phyloP scores from a whole-genome alignment of 768 basidiomycete genomes.

The Russula sp. region DNA sequence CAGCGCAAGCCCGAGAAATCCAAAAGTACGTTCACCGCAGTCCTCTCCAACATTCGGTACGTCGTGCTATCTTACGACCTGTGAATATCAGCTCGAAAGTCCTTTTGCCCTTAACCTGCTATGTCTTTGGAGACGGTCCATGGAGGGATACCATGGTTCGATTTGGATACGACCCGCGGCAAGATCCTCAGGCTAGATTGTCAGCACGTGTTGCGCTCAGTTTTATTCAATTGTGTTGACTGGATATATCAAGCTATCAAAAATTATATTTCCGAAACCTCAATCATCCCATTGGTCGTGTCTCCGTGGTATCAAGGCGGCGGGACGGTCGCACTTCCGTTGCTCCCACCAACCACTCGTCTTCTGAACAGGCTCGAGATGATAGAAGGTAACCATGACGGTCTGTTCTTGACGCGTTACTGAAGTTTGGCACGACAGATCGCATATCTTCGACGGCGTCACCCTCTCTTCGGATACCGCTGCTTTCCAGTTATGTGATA shows the following conservation, averaged over 20 bases:
- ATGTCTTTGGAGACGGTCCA: constrained; percentile 91
- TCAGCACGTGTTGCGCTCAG: constrained; percentile 40
- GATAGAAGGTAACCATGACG: constrained; percentile 29
- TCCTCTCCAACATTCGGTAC: background rate
- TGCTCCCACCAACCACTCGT: constrained; percentile 37
- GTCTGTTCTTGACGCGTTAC: constrained; percentile 2
- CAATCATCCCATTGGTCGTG: constrained; percentile 73
- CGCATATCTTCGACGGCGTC: constrained; percentile 88
- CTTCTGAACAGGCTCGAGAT: constrained; percentile 37
- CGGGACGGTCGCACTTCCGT: constrained; percentile 47
- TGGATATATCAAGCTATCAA: constrained; percentile 63
- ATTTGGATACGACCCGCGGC: constrained; percentile 87
- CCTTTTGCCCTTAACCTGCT: constrained; percentile 75
- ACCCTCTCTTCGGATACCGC: constrained; percentile 80
- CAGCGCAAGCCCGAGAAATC: constrained; percentile 65
- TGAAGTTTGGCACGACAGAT: constrained; percentile 34
- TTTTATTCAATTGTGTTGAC: constrained; percentile 10
- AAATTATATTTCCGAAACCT: constrained; percentile 87
- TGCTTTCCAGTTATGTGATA: constrained; percentile 93
- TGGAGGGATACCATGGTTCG: constrained; percentile 88
- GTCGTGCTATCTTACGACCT: constrained; percentile 3
- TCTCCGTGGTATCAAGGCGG: constrained; percentile 69
- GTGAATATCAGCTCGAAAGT: constrained; percentile 62
- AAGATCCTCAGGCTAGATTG: constrained; percentile 70
- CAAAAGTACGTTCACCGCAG: constrained; percentile 59